These are phyloP conservation scores for Aspergillus brunneoviolaceus DNA, from an alignment of 2,329 filamentous ascomycete species.

Conservation along the genomic window DNA sequence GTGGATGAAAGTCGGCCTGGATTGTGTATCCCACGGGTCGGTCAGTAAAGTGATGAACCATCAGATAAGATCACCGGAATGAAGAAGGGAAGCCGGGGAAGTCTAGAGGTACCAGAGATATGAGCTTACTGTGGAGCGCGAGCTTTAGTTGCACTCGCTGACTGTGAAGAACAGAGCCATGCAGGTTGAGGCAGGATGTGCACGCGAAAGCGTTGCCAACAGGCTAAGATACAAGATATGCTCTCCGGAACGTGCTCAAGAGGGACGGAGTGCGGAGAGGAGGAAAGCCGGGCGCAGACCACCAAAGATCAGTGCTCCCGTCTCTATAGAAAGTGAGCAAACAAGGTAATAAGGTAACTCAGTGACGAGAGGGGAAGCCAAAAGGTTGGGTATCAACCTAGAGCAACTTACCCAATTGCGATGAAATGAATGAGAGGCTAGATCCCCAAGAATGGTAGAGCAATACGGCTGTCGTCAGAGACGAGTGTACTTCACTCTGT, in stretches of 20 bases:
- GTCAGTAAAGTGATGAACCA: constrained; percentile 8
- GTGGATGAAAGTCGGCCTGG: constrained; percentile 10
- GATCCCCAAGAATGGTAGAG: neutral
- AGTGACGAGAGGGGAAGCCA: constrained; percentile 2
- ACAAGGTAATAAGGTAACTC: neutral
- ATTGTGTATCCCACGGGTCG: constrained; percentile 4
- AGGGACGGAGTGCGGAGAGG: constrained; percentile 10
- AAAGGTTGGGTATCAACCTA: constrained; percentile 14
- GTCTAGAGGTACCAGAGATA: constrained; percentile 9
- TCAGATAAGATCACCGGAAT: neutral
- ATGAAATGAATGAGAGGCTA: neutral
- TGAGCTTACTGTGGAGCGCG: constrained; percentile 19
- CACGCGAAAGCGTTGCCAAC: constrained; percentile 32
- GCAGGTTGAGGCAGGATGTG: constrained; percentile 21
- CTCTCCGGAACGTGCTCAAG: constrained; percentile 9
- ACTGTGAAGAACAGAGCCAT: constrained; percentile 27
- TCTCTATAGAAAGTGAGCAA: neutral
- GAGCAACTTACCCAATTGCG: constrained; percentile 14
- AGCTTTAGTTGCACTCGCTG: constrained; percentile 25
- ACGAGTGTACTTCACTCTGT: constrained; percentile 7
- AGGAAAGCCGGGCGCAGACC: constrained; percentile 6
- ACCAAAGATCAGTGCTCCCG: neutral
- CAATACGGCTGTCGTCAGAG: neutral
- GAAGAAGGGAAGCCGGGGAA: constrained; percentile 3
- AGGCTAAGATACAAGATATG: constrained; percentile 1